Evolutionary conservation across 192 early-diverging fungal genomes (phyloP).

Genomic region (Umbelopsis vinacea): DNA sequence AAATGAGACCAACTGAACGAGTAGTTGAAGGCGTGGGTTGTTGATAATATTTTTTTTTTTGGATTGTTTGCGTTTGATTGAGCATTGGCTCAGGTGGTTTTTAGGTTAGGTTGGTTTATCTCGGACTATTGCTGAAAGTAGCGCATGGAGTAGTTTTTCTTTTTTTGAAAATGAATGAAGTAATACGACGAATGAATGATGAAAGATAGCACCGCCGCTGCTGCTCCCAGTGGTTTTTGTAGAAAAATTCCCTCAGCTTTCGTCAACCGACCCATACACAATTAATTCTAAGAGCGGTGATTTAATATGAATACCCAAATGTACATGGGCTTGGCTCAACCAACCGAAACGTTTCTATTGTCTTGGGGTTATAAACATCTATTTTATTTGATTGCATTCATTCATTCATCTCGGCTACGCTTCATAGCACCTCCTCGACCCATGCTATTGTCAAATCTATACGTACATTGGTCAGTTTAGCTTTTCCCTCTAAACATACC

Average conservation of each 20-base stretch:
- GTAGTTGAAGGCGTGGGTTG: background rate
- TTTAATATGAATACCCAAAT: too few relatives aligned
- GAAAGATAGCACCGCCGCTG: background rate
- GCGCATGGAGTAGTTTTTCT: background rate
- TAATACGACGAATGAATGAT: background rate
- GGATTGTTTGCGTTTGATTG: background rate
- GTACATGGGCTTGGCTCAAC: too few relatives aligned
- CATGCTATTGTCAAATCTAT: constrained; percentile 12
- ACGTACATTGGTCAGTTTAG: background rate
- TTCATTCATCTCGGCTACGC: constrained; percentile 19
- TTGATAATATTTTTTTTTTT: background rate
- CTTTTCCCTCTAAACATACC: background rate
- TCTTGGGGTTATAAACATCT: background rate
- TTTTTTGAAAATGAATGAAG: background rate
- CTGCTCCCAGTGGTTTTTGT: background rate
- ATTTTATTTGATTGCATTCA: background rate
- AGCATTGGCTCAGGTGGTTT: background rate
- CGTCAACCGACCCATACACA: background rate
- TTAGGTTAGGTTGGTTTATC: background rate
- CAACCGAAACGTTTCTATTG: too few relatives aligned
- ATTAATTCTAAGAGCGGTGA: background rate
- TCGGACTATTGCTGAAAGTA: background rate
- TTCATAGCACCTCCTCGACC: constrained; percentile 15
- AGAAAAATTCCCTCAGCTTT: background rate
- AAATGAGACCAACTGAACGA: background rate